Conservation (phyloP, 2,329 filamentous ascomycete genomes). For the Fusarium setosum region DNA sequence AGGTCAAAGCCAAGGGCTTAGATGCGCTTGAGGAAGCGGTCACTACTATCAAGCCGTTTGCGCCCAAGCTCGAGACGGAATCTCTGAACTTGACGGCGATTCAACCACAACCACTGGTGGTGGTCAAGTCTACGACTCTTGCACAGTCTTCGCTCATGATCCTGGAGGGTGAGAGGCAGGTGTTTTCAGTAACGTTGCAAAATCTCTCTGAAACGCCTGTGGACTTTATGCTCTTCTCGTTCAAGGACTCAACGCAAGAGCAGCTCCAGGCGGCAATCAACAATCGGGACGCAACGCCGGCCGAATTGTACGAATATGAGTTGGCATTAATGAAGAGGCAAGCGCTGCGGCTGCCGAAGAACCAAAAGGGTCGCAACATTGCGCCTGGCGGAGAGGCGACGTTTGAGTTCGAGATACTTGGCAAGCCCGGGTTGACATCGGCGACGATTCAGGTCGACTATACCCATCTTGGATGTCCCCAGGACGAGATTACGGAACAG, state of each 20-base stretch:
- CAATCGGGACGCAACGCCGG: slow-evolving; percentile 80
- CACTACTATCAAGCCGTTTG: slow-evolving; percentile 50
- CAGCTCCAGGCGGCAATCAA: slow-evolving; percentile 80
- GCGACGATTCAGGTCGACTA: slow-evolving; percentile 89
- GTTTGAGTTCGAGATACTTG: slow-evolving; percentile 87
- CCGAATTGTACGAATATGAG: slow-evolving; percentile 89
- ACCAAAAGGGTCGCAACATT: slow-evolving; percentile 69
- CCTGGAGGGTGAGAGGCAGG: slow-evolving; percentile 85
- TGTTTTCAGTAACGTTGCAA: slow-evolving; percentile 81
- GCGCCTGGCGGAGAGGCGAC: slow-evolving; percentile 73
- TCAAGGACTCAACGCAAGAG: slow-evolving; percentile 86
- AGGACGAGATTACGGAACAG: slow-evolving; percentile 74
- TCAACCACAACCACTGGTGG: slow-evolving; percentile 79
- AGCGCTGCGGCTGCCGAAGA: slow-evolving; percentile 68
- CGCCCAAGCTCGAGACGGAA: slow-evolving; percentile 58
- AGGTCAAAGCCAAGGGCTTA: slow-evolving; percentile 81
- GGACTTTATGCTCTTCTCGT: slow-evolving; percentile 88
- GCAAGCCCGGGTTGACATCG: slow-evolving; percentile 84
- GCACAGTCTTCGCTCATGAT: slow-evolving; percentile 91
- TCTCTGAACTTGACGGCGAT: slow-evolving; percentile 79
- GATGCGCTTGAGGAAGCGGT: slow-evolving; percentile 63
- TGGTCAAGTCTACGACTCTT: slow-evolving; percentile 80
- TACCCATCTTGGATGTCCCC: slow-evolving; percentile 78
- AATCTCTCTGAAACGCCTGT: slow-evolving; percentile 83
- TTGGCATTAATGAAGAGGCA: slow-evolving; percentile 80